A percentile compares a stretch with the other conserved stretches of the same genome.
phyloP scores from a whole-genome alignment of 768 basidiomycete genomes.

The Pholiota conissans region DNA sequence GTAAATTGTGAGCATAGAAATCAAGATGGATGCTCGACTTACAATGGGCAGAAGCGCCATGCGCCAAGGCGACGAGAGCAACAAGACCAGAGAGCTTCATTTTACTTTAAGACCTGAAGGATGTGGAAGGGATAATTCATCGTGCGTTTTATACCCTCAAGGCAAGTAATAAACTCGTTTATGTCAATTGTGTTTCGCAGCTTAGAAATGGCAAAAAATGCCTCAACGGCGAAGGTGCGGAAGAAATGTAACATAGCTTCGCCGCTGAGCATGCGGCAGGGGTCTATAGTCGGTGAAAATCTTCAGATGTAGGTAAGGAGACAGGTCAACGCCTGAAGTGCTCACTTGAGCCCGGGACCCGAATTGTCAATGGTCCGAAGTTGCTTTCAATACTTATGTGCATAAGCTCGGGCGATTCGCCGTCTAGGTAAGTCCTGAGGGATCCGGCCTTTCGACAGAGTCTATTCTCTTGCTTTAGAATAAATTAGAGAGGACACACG shows the following conservation, averaged over 20 bases:
- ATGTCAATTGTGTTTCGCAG: neutral
- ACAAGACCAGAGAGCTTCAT: constrained; percentile 1
- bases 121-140: neutral
- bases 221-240: neutral
- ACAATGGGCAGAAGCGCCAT: constrained; percentile 6
- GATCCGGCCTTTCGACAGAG: no score
- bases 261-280: neutral
- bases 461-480: no score
- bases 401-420: no score
- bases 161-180: neutral
- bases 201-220: neutral
- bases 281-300: neutral
- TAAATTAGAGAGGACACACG: no score
- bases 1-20: neutral
- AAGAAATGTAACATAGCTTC: neutral
- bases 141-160: neutral
- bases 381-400: no score
- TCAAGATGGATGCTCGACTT: neutral
- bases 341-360: neutral
- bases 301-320: neutral
- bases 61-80: neutral
- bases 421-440: no score
- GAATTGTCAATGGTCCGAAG: neutral
- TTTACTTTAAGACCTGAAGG: neutral
- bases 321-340: neutral